Evolutionary conservation across 208 protist species (phyloP), one percentile per base, ranked within the genome.

Genomic region (Wallacemonas rigidus): DNA sequence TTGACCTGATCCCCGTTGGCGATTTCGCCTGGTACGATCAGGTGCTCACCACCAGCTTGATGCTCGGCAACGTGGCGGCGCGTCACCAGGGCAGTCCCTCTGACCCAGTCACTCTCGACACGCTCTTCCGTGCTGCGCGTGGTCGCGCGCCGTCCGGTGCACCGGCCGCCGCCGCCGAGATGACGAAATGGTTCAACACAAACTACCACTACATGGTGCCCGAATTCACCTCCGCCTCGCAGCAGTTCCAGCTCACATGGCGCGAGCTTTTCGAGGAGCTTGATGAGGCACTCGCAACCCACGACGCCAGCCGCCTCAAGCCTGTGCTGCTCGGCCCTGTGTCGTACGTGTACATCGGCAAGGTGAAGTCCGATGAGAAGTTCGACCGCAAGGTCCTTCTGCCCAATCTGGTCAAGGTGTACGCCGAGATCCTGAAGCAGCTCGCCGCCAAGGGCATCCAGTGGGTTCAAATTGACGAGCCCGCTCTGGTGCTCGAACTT

Each of bases 201-300:
- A 98, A 98, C 82, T 98, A 98, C 70, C 94, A 98, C 69, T 96
- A 95, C 79, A 94, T 97, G 56, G 92, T 96, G 48, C 94, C 94
- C 44, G 94, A 98, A 76, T 92, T 98, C 67, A 78, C 75, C 17
- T 75, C 69, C 51, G 64, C 72, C 6, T 75, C 65, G 38, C 82
- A 81, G 72, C 58, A 50, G 45, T 88, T 82, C 38, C 6, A 8
- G 38, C 70, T 87, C 40, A 74, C 73, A 12, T 87, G 80, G 86
- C 62, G 15, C 26, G 75, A 91, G 74, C 69, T 85, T 4, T 77
- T 89, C 41, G 81, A 80, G n/a, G 85, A 90, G 64, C 71, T 90
- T 39, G 73, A 87, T 53, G 85, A 94, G 74, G 86, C 89, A 2
- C 50, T 84, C n/a, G 67, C 70, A 50, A 35, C 77, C 0, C 76